Conservation (phyloP, 805 yeast species). For the Scheffersomyces ergatensis region DNA sequence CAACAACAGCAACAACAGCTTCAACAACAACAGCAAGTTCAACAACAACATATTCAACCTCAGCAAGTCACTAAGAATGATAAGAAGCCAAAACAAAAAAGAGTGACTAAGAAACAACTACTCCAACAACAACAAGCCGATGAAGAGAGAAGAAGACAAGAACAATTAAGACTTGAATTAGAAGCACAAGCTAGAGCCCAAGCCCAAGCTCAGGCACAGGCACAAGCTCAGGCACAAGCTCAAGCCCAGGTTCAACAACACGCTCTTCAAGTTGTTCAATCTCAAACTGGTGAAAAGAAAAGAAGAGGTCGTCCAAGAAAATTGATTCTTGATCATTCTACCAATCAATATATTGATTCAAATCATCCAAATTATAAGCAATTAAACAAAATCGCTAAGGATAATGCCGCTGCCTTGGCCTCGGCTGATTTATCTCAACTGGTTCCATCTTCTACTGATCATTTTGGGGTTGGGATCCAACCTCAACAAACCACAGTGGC, state of each 20-base stretch:
- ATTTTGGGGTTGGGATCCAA: not conserved
- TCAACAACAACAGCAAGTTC: constrained; percentile 2
- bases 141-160: constrained; percentile 13
- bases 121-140: constrained; percentile 9
- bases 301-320: constrained; percentile 43
- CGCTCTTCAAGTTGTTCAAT: constrained; percentile 3
- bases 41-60: constrained; percentile 2
- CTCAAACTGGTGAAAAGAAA: constrained; percentile 23
- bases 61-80: not conserved
- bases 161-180: constrained; percentile 7
- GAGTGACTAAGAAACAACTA: constrained; percentile 8
- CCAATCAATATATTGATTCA: constrained; percentile 39
- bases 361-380: constrained; percentile 40
- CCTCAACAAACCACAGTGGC: not conserved
- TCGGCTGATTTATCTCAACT: not conserved
- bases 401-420: constrained; percentile 1
- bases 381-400: constrained; percentile 26
- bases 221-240: constrained; percentile 7
- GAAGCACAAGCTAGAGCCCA: not conserved
- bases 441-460: not conserved
- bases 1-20: constrained; percentile 5
- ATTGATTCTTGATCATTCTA: constrained; percentile 39
- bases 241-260: constrained; percentile 9
- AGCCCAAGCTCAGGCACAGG: constrained; percentile 10
- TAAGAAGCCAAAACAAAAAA: constrained; percentile 8